Conservation (phyloP, 805 yeast species). For the Yarrowia osloensis region DNA sequence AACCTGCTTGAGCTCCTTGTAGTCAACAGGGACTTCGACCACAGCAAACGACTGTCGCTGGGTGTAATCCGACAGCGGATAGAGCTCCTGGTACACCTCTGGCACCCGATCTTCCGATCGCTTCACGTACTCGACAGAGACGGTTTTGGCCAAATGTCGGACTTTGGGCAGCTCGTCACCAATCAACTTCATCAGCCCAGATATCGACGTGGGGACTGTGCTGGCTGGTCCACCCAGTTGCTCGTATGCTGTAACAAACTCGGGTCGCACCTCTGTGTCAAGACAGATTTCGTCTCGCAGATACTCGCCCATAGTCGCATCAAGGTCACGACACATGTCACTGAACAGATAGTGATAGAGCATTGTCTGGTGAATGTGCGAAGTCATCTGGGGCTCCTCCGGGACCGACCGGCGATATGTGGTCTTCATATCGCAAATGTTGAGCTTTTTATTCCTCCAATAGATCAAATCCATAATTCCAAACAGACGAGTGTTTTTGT, state of each 20-base stretch:
- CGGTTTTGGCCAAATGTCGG: background rate
- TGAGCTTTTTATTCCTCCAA: constrained; percentile 9
- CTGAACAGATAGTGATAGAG: constrained; percentile 5
- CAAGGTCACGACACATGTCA: constrained; percentile 1
- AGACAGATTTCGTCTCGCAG: constrained; percentile 4
- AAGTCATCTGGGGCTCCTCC: background rate
- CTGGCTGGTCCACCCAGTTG: background rate
- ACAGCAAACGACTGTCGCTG: constrained; percentile 9
- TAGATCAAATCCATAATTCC: constrained; percentile 26
- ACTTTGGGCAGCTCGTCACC: background rate
- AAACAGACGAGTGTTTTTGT: constrained; percentile 7
- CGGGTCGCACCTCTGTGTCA: background rate
- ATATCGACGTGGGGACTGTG: background rate
- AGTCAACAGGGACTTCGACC: constrained; percentile 3
- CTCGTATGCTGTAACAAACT: background rate
- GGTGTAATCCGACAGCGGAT: constrained; percentile 1
- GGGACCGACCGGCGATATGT: background rate
- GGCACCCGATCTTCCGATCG: background rate
- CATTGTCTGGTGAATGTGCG: constrained; percentile 13
- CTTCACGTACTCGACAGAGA: constrained; percentile 26
- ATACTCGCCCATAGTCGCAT: constrained; percentile 6
- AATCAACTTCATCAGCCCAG: background rate
- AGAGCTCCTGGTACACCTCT: constrained; percentile 2
- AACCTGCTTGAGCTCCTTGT: background rate
- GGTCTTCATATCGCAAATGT: constrained; percentile 27